These are phyloP conservation scores for Rhizoclosmatium hyalinum DNA, from an alignment of 371 early-diverging fungal genomes.

Conservation along the genomic window DNA sequence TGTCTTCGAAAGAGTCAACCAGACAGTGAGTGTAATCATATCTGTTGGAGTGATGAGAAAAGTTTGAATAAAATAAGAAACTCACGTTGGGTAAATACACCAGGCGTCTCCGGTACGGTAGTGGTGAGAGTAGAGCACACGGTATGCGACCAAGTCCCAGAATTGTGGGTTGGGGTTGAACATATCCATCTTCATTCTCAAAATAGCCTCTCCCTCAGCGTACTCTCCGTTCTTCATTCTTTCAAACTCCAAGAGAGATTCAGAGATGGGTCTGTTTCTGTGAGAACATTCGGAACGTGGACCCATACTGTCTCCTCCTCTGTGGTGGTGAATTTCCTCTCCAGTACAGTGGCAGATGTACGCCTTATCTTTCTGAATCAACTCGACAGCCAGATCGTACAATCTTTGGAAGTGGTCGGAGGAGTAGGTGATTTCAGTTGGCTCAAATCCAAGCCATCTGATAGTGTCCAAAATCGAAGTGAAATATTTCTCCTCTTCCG, in stretches of 20 bases:
- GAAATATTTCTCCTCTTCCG: slow-evolving; percentile 97
- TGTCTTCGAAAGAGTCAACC: slow-evolving; percentile 99
- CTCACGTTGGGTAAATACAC: slow-evolving; percentile 96
- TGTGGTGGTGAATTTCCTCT: slow-evolving; percentile 89
- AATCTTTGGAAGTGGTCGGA: slow-evolving; percentile 97
- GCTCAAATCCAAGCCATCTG: slow-evolving; percentile 98
- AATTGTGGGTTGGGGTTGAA: slow-evolving; percentile 97
- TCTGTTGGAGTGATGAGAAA: slow-evolving; percentile 6
- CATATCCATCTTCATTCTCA: slow-evolving; percentile 99
- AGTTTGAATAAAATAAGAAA: not conserved
- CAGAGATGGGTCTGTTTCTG: slow-evolving; percentile 91
- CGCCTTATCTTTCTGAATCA: slow-evolving; percentile 93
- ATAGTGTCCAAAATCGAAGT: slow-evolving; percentile 95
- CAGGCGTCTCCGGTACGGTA: slow-evolving; percentile 92
- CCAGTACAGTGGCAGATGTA: slow-evolving; percentile 98
- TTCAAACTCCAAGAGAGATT: slow-evolving; percentile 92
- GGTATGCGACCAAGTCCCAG: slow-evolving; percentile 99
- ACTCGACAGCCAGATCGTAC: slow-evolving; percentile 89
- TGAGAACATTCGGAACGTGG: slow-evolving; percentile 90
- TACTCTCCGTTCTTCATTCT: slow-evolving; percentile 98
- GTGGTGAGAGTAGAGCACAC: slow-evolving; percentile 93
- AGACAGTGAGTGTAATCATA: slow-evolving; percentile 99
- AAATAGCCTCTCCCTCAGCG: slow-evolving; percentile 89
- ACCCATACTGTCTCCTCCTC: slow-evolving; percentile 91
- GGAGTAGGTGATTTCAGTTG: slow-evolving; percentile 94